Evolutionary conservation across 1,284 basidiomycete species (phyloP).

Genomic region (Xerocomus amazonicus): DNA sequence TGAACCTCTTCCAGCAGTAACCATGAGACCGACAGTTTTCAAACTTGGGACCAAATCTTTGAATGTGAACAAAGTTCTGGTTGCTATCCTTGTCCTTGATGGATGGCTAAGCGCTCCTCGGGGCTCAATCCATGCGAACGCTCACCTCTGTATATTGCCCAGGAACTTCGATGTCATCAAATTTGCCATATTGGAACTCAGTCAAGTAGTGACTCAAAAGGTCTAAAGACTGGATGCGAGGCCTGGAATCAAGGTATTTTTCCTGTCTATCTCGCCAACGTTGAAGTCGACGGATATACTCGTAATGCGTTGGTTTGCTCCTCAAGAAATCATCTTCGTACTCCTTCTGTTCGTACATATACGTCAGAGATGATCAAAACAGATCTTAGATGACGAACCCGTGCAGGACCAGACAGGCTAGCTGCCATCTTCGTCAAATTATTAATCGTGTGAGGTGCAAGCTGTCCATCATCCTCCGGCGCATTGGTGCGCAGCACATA

Average conservation of each 20-base stretch:
- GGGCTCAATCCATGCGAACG: neutral
- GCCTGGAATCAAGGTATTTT: conserved; percentile 76
- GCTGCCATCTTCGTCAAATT: conserved; percentile 75
- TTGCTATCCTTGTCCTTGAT: conserved; percentile 89
- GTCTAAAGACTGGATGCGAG: conserved; percentile 86
- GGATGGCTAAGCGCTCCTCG: conserved; percentile 4
- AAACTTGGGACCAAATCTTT: conserved; percentile 88
- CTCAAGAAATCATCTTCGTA: conserved; percentile 92
- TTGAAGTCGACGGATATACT: conserved; percentile 89
- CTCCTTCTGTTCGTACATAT: conserved; percentile 54
- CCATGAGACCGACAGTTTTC: conserved; percentile 87
- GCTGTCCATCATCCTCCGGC: conserved; percentile 74
- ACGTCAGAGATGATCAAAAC: conserved; percentile 3
- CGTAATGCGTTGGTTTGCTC: conserved; percentile 77
- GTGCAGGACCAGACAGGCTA: conserved; percentile 63
- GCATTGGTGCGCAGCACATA: conserved; percentile 68
- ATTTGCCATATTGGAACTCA: conserved; percentile 97
- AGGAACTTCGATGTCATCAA: conserved; percentile 97
- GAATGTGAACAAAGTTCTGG: conserved; percentile 88
- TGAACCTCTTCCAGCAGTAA: conserved; percentile 87
- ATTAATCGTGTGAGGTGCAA: conserved; percentile 53
- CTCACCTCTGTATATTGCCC: conserved; percentile 95
- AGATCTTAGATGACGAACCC: conserved; percentile 43
- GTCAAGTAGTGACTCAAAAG: conserved; percentile 90
- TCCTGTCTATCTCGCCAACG: conserved; percentile 95